These are phyloP conservation scores for Diplodia mutila DNA, from an alignment of 2,329 filamentous ascomycete genomes.

Conservation along the genomic window DNA sequence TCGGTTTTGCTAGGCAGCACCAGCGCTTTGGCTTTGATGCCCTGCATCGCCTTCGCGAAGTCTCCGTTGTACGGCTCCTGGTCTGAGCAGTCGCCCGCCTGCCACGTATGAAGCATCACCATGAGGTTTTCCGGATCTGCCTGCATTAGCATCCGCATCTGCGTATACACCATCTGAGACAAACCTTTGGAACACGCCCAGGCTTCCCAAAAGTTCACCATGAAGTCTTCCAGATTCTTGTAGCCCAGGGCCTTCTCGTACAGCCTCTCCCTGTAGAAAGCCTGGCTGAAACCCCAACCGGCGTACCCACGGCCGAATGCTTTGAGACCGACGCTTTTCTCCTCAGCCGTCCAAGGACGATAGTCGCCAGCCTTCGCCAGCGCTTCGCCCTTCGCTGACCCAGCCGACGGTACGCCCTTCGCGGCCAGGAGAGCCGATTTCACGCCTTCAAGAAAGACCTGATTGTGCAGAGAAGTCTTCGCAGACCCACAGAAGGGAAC, in stretches of 20 bases:
- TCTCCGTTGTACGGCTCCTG: slow-evolving; percentile 71
- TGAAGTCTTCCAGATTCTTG: slow-evolving; percentile 72
- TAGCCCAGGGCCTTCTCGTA: slow-evolving; percentile 68
- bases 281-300: slow-evolving; percentile 79
- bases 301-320: slow-evolving; percentile 77
- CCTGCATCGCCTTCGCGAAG: slow-evolving; percentile 64
- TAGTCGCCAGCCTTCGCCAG: slow-evolving; percentile 38
- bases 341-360: slow-evolving; percentile 56
- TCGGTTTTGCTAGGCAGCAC: slow-evolving; percentile 75
- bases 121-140: slow-evolving; percentile 74
- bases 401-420: slow-evolving; percentile 58
- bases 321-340: slow-evolving; percentile 63
- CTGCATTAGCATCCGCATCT: neutral
- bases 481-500: slow-evolving; percentile 70
- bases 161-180: neutral
- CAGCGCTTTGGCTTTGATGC: slow-evolving; percentile 72
- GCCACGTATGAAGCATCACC: slow-evolving; percentile 78
- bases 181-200: slow-evolving; percentile 71
- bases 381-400: slow-evolving; percentile 43
- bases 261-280: slow-evolving; percentile 75
- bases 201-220: slow-evolving; percentile 74
- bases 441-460: slow-evolving; percentile 69
- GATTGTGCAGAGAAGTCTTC: slow-evolving; percentile 67
- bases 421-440: slow-evolving; percentile 63
- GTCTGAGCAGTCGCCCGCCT: slow-evolving; percentile 69